Evolutionary conservation across 176 grass and related monocot species (phyloP).

Genomic region (Chrysopogon serrulatus): DNA sequence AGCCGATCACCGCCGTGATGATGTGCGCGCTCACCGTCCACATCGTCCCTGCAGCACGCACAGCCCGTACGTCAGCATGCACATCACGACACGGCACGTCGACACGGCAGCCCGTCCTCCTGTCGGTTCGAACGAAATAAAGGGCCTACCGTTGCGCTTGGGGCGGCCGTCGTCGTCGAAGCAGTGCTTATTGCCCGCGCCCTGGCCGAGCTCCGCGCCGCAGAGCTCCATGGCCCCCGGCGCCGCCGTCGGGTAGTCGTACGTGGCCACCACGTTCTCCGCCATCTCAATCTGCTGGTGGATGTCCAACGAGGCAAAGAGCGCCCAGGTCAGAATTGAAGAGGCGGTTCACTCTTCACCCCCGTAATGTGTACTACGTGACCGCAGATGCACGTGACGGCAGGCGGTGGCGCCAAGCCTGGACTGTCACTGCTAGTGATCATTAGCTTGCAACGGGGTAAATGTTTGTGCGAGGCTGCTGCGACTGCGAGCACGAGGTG

Average conservation of each 20-base stretch:
- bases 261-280: slow-evolving; percentile 41
- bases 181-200: slow-evolving; percentile 24
- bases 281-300: slow-evolving; percentile 18
- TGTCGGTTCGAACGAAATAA: too few species aligned
- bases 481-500: too few species aligned
- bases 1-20: slow-evolving; percentile 66
- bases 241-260: slow-evolving; percentile 34
- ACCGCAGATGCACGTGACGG: neutral
- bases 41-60: slow-evolving; percentile 34
- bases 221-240: slow-evolving; percentile 29
- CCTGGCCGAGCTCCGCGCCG: slow-evolving; percentile 40
- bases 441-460: too few species aligned
- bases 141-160: slow-evolving; percentile 47
- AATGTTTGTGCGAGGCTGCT: too few species aligned
- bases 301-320: neutral
- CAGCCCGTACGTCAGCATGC: neutral
- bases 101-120: too few species aligned
- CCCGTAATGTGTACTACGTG: too few species aligned
- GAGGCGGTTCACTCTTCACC: too few species aligned
- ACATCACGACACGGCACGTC: neutral
- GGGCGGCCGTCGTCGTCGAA: slow-evolving; percentile 67
- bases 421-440: neutral
- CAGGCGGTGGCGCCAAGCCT: neutral
- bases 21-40: slow-evolving; percentile 97
- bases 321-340: neutral